Evolutionary conservation across 768 basidiomycete species (phyloP), one percentile per base, ranked within the genome.

Genomic region (Amanita rimosa): DNA sequence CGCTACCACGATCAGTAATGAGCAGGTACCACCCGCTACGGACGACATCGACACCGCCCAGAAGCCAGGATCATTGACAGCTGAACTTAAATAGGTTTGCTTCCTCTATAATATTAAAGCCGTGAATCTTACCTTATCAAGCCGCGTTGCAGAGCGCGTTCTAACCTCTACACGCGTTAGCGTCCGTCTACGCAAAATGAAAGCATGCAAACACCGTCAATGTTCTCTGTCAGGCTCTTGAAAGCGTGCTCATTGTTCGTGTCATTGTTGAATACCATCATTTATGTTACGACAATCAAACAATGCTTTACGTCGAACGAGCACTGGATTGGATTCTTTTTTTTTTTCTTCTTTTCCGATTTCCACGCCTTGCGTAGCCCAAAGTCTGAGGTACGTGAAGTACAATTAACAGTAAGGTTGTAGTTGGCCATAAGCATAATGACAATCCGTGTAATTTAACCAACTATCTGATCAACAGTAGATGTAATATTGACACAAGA

Each of bases 361-460:
- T n/a, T n/a, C n/a, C n/a, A n/a, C n/a, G n/a, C n/a, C n/a, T n/a
- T n/a, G n/a, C n/a, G n/a, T n/a, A 46, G 47, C 56, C n/a, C 24
- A 24, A 33, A 41, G 24, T 16, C 19, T 3, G 34, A 26, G 26
- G 40, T 31, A 29, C 17, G 48, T 41, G 40, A 42, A 50, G 52
- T 58, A 53, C 55, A 58, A 52, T 51, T 53, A 55, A 48, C 48
- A 56, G 27, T 17, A 41, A 40, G 27, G 26, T n/a, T 39, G 40
- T 19, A 13, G 16, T 14, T 21, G 40, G 27, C 27, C 14, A 36
- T 43, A 14, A 29, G 19, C 21, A 8, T 27, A 21, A 41, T 8
- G 38, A 17, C 37, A n/a, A 48, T 46, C 45, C 45, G 22, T 16
- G 13, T 46, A 16, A 37, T 37, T 33, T n/a, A 44, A 44, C 29